A percentile compares a stretch with the other conserved stretches of the same genome.
phyloP scores from a whole-genome alignment of 2,329 filamentous ascomycete genomes.

The Arachnomyces sp. region DNA sequence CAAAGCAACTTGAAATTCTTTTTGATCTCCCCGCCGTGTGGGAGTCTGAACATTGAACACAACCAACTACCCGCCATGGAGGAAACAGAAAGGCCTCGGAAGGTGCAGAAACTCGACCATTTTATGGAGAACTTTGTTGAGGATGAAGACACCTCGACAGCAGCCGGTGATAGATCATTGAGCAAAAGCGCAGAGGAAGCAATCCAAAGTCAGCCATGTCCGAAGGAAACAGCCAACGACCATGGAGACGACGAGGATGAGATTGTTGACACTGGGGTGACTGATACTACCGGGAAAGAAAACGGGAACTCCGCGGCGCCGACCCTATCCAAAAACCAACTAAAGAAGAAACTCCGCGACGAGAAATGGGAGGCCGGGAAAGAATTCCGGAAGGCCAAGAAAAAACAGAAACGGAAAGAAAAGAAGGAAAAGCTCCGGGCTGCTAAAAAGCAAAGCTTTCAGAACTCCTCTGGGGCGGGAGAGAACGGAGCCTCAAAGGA shows the following conservation, averaged over 20 bases:
- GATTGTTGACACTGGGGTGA: background rate
- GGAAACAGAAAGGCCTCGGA: constrained; percentile 47
- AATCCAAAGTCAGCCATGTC: background rate
- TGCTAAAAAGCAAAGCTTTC: no score
- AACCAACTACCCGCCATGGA: constrained; percentile 38
- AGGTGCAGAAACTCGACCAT: constrained; percentile 47
- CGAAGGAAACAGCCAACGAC: background rate
- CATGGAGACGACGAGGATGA: constrained; percentile 6
- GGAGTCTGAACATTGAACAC: background rate
- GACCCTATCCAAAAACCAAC: constrained; percentile 71
- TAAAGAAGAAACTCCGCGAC: constrained; percentile 67
- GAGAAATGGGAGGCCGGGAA: constrained; percentile 70
- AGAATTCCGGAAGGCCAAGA: constrained; percentile 49
- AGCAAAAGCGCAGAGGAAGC: background rate
- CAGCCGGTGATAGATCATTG: background rate
- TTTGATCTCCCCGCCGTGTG: background rate
- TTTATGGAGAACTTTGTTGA: constrained; percentile 10
- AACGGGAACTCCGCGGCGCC: constrained; percentile 9
- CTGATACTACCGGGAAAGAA: background rate
- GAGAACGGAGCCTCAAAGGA: constrained; percentile 20
- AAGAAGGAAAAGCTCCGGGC: constrained; percentile 45
- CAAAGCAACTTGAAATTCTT: background rate
- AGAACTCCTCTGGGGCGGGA: no score
- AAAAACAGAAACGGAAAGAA: constrained; percentile 49
- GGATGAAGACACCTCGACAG: background rate